These are phyloP conservation scores for Sergeia podlipaevii DNA, from an alignment of 208 protist species.

Conservation along the genomic window DNA sequence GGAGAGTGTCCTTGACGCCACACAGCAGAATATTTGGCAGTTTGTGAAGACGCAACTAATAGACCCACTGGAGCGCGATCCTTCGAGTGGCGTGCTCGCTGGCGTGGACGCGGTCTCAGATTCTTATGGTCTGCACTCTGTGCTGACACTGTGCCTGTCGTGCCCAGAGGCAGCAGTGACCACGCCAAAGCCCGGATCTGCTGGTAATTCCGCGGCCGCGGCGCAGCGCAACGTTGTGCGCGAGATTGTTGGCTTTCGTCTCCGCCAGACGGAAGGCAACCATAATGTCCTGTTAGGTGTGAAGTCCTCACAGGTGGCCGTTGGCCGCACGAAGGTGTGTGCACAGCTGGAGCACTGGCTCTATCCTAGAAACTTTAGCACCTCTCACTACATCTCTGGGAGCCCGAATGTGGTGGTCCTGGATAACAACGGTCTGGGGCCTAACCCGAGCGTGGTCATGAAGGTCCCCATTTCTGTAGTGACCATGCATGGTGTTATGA, in stretches of 20 bases:
- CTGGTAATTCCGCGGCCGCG: slow-evolving; percentile 17
- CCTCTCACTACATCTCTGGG: slow-evolving; percentile 65
- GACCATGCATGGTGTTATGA: slow-evolving; percentile 79
- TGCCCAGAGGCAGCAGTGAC: slow-evolving; percentile 61
- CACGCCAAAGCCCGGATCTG: slow-evolving; percentile 25
- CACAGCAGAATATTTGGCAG: slow-evolving; percentile 50
- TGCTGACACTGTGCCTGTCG: slow-evolving; percentile 61
- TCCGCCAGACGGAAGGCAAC: slow-evolving; percentile 81
- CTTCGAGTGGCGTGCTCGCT: slow-evolving; percentile 13
- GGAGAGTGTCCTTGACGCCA: slow-evolving; percentile 20
- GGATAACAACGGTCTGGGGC: slow-evolving; percentile 59
- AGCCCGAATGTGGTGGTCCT: slow-evolving; percentile 60
- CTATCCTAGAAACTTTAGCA: slow-evolving; percentile 69
- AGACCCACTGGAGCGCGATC: slow-evolving; percentile 40
- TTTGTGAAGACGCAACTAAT: slow-evolving; percentile 68
- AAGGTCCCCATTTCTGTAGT: slow-evolving; percentile 64
- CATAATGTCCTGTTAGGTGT: slow-evolving; percentile 74
- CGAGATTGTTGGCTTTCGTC: slow-evolving; percentile 67
- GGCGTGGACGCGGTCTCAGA: slow-evolving; percentile 78
- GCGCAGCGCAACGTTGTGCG: slow-evolving; percentile 59
- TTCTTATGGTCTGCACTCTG: slow-evolving; percentile 52
- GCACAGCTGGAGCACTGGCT: slow-evolving; percentile 76
- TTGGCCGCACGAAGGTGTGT: slow-evolving; percentile 79
- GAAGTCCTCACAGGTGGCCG: slow-evolving; percentile 58
- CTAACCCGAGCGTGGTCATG: slow-evolving; percentile 34